These are phyloP conservation scores for Debaryomycetaceae sp. DNA, from an alignment of 1,139 yeast species.

Conservation along the genomic window DNA sequence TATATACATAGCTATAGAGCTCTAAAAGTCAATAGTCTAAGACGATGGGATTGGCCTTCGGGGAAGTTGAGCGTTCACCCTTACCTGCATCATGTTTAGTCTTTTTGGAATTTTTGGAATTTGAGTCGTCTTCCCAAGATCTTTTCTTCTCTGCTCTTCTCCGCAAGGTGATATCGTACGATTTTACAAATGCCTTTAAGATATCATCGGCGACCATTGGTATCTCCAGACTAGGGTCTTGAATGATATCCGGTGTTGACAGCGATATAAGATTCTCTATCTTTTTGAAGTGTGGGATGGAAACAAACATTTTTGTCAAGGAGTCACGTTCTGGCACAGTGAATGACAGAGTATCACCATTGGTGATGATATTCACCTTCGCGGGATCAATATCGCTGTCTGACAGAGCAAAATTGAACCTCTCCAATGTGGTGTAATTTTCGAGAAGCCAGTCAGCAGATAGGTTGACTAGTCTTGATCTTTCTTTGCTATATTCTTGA, in stretches of 20 bases:
- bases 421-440: conserved; percentile 6
- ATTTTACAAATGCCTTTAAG: background rate
- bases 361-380: conserved; percentile 1
- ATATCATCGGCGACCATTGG: background rate
- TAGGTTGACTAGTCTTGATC: conserved; percentile 8
- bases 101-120: background rate
- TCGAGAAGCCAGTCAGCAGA: conserved; percentile 17
- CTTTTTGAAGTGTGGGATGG: background rate
- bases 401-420: background rate
- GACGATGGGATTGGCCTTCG: background rate
- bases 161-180: background rate
- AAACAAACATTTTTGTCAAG: background rate
- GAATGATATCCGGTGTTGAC: background rate
- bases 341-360: background rate
- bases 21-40: background rate
- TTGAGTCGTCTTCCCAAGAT: background rate
- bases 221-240: background rate
- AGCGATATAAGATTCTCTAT: background rate
- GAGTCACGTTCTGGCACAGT: background rate
- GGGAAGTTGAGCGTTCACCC: background rate
- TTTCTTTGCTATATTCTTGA: conserved; percentile 9
- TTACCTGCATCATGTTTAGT: background rate
- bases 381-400: background rate
- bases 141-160: background rate
- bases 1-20: no score